Evolutionary conservation across 495 filamentous ascomycete genomes (phyloP), one percentile per base, ranked within the genome.

Genomic region (Tricharina praecox): DNA sequence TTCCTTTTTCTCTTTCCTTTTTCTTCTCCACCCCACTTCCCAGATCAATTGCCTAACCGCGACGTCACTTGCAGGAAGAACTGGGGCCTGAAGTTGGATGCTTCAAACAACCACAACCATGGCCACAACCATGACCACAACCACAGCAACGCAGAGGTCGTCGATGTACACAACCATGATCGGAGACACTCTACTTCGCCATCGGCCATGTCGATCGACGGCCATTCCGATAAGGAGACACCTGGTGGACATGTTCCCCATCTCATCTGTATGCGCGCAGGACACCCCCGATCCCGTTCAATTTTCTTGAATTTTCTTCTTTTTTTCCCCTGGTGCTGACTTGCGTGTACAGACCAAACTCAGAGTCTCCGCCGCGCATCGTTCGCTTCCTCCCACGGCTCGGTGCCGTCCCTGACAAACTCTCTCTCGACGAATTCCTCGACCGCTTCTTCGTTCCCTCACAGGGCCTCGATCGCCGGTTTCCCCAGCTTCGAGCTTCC

Each of bases 241-340:
- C 33, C 11, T 49, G 23, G 47, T 61, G n/a, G n/a, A 49, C 75
- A 79, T 63, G 70, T 72, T 44, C 73, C 77, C 45, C 75, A 79
- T 62, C 64, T 75, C 36, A 67, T 75, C 56, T 74, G 74, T 77
- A 66, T 66, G 73, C 69, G 34, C 42, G 7, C 28, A 5, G 28
- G 7, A n/a, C n/a, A n/a, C n/a, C n/a, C n/a, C n/a, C n/a, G n/a
- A n/a, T n/a, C n/a, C n/a, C n/a, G n/a, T n/a, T n/a, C n/a, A n/a
- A n/a, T n/a, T n/a, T n/a, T n/a, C n/a, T n/a, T n/a, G n/a, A n/a
- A n/a, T n/a, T n/a, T n/a, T n/a, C n/a, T n/a, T n/a, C n/a, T n/a
- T n/a, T n/a, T n/a, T n/a, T n/a, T n/a, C n/a, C n/a, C n/a, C n/a
- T n/a, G n/a, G n/a, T n/a, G n/a, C n/a, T n/a, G n/a, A n/a, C n/a